phyloP scores from a whole-genome alignment of 2,329 filamentous ascomycete species.

The Chaetomium sp. region DNA sequence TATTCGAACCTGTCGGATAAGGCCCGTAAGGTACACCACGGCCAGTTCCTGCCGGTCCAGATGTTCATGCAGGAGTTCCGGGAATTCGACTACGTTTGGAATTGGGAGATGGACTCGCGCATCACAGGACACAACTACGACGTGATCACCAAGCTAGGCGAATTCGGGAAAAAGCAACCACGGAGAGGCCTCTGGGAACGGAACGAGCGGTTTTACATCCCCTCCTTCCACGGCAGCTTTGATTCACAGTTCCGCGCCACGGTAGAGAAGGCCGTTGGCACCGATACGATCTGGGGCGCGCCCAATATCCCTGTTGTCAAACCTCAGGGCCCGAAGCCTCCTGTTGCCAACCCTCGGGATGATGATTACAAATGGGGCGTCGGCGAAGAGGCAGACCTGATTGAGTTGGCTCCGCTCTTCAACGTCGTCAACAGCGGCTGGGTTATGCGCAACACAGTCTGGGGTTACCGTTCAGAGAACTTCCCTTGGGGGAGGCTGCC shows the following conservation, averaged over 20 bases:
- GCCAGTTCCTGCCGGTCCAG: constrained; percentile 67
- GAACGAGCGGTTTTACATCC: constrained; percentile 66
- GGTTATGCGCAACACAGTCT: constrained; percentile 63
- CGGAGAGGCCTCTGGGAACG: constrained; percentile 69
- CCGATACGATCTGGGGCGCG: constrained; percentile 61
- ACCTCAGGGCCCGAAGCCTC: constrained; percentile 48
- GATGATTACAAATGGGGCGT: constrained; percentile 28
- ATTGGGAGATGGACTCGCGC: constrained; percentile 79
- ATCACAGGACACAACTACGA: constrained; percentile 79
- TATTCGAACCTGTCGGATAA: constrained; percentile 65
- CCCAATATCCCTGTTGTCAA: constrained; percentile 51
- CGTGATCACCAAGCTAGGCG: constrained; percentile 58
- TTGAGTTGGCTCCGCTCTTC: constrained; percentile 70
- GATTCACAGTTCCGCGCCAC: constrained; percentile 58
- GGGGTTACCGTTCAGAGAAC: constrained; percentile 52
- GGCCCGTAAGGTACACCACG: constrained; percentile 48
- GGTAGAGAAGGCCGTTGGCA: constrained; percentile 48
- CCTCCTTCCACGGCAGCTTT: constrained; percentile 60
- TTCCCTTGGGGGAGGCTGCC: constrained; percentile 53
- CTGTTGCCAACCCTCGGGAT: constrained; percentile 18
- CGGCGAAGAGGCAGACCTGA: constrained; percentile 29
- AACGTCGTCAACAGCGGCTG: constrained; percentile 66
- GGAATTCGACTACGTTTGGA: constrained; percentile 77
- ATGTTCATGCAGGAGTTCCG: constrained; percentile 70
- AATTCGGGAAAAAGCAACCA: constrained; percentile 61